Percentiles rank a stretch among this genome's conserved stretches.
Conservation (phyloP, 371 early-diverging fungal species). For the Mortierella sp. region DNA sequence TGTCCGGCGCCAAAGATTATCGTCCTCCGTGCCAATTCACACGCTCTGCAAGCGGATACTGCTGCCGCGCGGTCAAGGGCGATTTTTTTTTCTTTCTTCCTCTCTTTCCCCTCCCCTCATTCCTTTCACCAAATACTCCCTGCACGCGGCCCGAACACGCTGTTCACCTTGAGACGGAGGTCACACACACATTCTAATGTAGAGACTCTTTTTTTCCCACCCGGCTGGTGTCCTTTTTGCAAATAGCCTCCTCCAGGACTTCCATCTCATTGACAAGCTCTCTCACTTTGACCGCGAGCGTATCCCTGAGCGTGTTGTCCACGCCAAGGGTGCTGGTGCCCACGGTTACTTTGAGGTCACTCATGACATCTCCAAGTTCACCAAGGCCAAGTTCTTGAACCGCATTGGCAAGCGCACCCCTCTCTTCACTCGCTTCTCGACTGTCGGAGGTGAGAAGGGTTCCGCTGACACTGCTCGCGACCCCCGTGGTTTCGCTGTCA, state of each 20-base stretch:
- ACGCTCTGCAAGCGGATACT: no score
- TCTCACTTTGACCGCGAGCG: constrained; percentile 88
- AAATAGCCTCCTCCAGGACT: constrained; percentile 75
- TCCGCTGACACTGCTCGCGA: constrained; percentile 69
- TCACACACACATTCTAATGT: no score
- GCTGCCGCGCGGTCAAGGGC: no score
- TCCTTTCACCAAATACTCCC: no score
- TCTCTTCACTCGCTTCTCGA: constrained; percentile 73
- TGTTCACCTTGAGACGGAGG: no score
- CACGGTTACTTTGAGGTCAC: constrained; percentile 82
- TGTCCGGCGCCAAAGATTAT: no score
- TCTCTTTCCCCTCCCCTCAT: no score
- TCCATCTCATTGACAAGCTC: constrained; percentile 81
- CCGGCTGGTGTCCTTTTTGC: no score
- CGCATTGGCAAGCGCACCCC: constrained; percentile 73
- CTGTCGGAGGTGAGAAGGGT: constrained; percentile 73
- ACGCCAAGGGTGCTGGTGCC: constrained; percentile 87
- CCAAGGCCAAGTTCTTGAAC: constrained; percentile 81
- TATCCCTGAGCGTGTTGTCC: constrained; percentile 86
- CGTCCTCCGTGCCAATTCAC: no score
- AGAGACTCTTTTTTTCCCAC: no score
- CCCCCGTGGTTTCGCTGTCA: constrained; percentile 76
- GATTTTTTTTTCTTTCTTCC: no score
- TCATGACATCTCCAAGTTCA: constrained; percentile 73
- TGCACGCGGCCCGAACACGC: no score